Percentiles rank a stretch among this genome's conserved stretches.
Conservation (phyloP, 139 green algal species). For the Chlorella sorokiniana region DNA sequence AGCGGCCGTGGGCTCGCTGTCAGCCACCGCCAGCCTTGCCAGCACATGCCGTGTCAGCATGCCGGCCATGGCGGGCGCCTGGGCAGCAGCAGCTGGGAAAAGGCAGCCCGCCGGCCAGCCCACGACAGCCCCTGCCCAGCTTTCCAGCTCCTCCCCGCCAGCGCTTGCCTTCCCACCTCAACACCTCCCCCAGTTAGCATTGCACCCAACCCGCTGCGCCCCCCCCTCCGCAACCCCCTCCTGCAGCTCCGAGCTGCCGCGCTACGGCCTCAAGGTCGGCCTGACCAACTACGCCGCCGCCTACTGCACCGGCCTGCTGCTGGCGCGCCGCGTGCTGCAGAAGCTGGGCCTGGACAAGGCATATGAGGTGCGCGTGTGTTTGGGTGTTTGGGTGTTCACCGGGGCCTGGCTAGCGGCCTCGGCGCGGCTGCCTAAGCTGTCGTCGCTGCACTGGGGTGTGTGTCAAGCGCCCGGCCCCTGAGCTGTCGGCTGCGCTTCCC, state of each 20-base stretch:
- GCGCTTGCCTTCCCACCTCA: background rate
- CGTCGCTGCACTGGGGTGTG: background rate
- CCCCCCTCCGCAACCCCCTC: background rate
- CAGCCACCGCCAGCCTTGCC: too few species aligned
- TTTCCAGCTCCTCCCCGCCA: background rate
- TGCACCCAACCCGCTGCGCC: background rate
- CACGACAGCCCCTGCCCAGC: background rate
- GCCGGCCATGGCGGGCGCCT: too few species aligned
- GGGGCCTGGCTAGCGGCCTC: too few species aligned
- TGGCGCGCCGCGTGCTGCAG: conserved; percentile 89
- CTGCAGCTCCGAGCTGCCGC: conserved; percentile 86
- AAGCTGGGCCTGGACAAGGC: conserved; percentile 92
- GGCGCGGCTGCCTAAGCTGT: background rate
- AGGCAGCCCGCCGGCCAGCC: too few species aligned
- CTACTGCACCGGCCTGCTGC: conserved; percentile 94
- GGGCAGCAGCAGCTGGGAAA: too few species aligned
- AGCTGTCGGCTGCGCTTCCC: too few species aligned
- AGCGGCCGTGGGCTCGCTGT: too few species aligned
- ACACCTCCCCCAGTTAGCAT: background rate
- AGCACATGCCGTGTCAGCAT: too few species aligned
- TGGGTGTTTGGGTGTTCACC: background rate
- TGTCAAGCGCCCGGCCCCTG: too few species aligned
- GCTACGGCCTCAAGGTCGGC: conserved; percentile 91
- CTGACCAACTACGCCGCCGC: conserved; percentile 98
- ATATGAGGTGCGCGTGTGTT: conserved; percentile 66